Percentiles rank a stretch among this genome's conserved stretches.
These are phyloP conservation scores for Eucalyptus marginata DNA, from an alignment of 345 rosid genomes.

Conservation along the genomic window DNA sequence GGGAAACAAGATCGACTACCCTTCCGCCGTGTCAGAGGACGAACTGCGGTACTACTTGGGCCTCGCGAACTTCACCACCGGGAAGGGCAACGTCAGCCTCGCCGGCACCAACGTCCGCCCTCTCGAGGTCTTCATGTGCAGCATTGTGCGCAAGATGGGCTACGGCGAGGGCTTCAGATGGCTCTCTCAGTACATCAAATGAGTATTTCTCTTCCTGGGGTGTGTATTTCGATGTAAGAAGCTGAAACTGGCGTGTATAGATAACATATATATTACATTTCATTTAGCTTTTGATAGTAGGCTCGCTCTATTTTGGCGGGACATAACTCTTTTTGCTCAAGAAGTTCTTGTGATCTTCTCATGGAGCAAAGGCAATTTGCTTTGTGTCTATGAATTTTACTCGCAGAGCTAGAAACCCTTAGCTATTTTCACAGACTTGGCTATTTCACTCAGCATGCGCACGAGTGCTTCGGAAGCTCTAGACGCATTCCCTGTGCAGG, in stretches of 20 bases:
- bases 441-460: too few species aligned
- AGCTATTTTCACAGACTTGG: too few species aligned
- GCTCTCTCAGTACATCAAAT: slow-evolving; percentile 18
- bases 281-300: not conserved
- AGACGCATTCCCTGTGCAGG: too few species aligned
- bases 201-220: not conserved
- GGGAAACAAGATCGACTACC: slow-evolving; percentile 23
- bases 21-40: slow-evolving; percentile 18
- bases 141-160: slow-evolving; percentile 29
- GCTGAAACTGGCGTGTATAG: not conserved
- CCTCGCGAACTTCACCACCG: slow-evolving; percentile 16
- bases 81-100: slow-evolving; percentile 11
- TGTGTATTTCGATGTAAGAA: not conserved
- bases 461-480: too few species aligned
- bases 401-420: too few species aligned
- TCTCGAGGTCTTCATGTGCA: slow-evolving; percentile 27
- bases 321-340: not conserved
- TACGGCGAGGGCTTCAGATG: slow-evolving; percentile 22
- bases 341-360: not conserved
- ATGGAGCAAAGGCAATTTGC: not conserved
- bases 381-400: too few species aligned
- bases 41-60: slow-evolving; percentile 15
- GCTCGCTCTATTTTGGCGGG: not conserved
- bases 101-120: slow-evolving; percentile 11
- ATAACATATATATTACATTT: not conserved